Evolutionary conservation across 345 rosid species (phyloP), one percentile per base, ranked within the genome.

Genomic region (Dipteronia dyeriana): DNA sequence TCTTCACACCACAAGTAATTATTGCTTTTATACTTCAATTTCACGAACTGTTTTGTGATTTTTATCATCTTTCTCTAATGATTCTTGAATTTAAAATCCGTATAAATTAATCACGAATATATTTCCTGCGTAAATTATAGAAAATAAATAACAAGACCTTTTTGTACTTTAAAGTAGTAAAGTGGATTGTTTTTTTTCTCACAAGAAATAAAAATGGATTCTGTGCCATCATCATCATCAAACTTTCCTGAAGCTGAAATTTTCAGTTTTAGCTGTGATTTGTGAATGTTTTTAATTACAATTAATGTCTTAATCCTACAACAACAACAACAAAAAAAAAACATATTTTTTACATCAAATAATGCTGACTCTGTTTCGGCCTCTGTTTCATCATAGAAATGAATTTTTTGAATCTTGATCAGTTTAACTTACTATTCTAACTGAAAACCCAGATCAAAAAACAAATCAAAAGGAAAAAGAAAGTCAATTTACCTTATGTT

Each of bases 401-500:
- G 23, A 19, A 25, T 6, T 12, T 38, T 66, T 66, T 9, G 47
- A 66, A 34, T 66, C 45, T 38, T 9, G 47, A 66, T 66, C 16
- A 11, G 23, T 66, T 66, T 66, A 22, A 70, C 10, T 70, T 16
- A 16, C n/a, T 53, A 53, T 16, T 14, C n/a, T 14, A 16, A 53
- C 57, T 16, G n/a, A 53, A 34, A 34, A 16, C 57, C 57, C 57
- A 53, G 57, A 3, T 49, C 41, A 11, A n/a, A 53, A 53, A 31
- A 29, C 11, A 39, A 66, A 38, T 5, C 26, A 63, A 16, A 23
- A 61, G 10, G 9, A 41, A 6, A 9, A 29, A 74, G 39, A 2
- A 63, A n/a, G 25, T 54, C 11, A 45, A 76, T 65, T 70, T 80
- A 92, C 98, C 94, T 89, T 85, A 47, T 90, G 92, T 49, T 85